These are phyloP conservation scores for Hirschfeldia incana DNA, from an alignment of 345 rosid species.

Conservation along the genomic window DNA sequence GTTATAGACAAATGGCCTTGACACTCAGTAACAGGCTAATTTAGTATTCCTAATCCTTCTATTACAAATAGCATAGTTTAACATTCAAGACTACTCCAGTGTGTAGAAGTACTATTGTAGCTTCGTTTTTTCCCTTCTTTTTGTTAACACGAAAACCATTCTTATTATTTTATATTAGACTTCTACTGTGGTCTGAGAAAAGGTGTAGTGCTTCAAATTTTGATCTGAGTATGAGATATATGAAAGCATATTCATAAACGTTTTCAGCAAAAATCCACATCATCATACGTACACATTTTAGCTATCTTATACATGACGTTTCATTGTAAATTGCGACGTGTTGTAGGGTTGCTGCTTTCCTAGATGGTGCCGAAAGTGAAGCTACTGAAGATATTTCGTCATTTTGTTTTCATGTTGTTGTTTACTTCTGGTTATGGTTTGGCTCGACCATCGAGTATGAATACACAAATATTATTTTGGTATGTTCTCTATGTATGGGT, in stretches of 20 bases:
- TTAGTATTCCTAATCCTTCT: background rate
- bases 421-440: background rate
- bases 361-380: conserved; percentile 34
- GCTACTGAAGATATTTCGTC: background rate
- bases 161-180: background rate
- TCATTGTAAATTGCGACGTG: background rate
- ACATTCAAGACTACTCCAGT: background rate
- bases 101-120: background rate
- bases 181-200: background rate
- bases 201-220: background rate
- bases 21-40: background rate
- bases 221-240: background rate
- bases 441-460: background rate
- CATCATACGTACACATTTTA: background rate
- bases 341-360: conserved; percentile 69
- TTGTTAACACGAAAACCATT: background rate
- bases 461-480: background rate
- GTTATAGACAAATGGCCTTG: background rate
- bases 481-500: background rate
- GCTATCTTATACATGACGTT: background rate
- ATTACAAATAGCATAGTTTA: background rate
- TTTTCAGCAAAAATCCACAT: background rate
- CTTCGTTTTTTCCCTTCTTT: background rate
- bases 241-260: background rate
- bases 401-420: background rate